These are phyloP conservation scores for Endogone sp. DNA, from an alignment of 192 early-diverging fungal species.

Conservation along the genomic window DNA sequence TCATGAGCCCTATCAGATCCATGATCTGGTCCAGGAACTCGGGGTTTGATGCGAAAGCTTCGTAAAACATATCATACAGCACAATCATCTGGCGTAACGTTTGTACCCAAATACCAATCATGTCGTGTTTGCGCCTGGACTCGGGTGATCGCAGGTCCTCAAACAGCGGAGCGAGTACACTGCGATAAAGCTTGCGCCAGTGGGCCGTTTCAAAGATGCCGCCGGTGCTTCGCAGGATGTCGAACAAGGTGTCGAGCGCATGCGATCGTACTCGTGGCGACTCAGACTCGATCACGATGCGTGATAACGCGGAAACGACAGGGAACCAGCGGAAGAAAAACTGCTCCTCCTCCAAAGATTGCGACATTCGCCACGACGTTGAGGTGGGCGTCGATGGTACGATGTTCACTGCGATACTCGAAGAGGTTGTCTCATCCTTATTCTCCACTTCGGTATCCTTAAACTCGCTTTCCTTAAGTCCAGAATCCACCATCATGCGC, in stretches of 20 bases:
- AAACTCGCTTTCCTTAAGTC: constrained; percentile 15
- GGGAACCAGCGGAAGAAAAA: constrained; percentile 50
- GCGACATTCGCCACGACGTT: constrained; percentile 21
- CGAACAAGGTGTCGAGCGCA: constrained; percentile 81
- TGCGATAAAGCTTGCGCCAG: constrained; percentile 82
- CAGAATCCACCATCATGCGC: constrained; percentile 27
- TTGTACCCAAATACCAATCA: constrained; percentile 89
- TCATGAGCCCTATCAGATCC: constrained; percentile 43
- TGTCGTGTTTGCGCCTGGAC: constrained; percentile 81
- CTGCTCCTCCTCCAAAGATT: constrained; percentile 33
- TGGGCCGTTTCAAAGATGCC: constrained; percentile 68
- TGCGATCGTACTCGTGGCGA: constrained; percentile 35
- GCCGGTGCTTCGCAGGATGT: constrained; percentile 76
- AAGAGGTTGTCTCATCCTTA: too few relatives aligned
- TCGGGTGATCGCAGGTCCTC: constrained; percentile 75
- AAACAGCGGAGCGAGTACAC: constrained; percentile 89
- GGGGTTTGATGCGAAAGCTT: constrained; percentile 67
- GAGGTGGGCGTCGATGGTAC: constrained; percentile 13
- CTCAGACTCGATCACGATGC: constrained; percentile 40
- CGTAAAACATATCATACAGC: constrained; percentile 73
- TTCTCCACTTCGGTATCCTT: too few relatives aligned
- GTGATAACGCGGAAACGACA: constrained; percentile 39
- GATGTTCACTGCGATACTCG: too few relatives aligned
- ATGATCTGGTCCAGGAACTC: constrained; percentile 80
- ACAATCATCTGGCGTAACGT: constrained; percentile 85